Base-by-base conservation (phyloP, 2,329 filamentous ascomycete genomes). In the Neofusicoccum kwambonambiense region DNA sequence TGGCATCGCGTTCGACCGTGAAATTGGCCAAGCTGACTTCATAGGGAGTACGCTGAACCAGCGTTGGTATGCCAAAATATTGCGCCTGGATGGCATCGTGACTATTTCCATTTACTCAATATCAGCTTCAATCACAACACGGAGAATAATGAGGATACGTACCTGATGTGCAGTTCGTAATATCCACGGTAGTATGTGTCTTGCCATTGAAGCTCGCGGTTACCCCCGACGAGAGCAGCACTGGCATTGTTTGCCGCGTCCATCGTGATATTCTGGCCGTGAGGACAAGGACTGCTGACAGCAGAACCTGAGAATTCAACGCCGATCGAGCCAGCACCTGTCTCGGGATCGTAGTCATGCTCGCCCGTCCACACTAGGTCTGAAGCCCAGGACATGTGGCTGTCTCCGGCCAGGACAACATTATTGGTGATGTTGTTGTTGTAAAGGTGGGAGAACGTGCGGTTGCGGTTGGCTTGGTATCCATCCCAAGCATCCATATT, bases 131-230 rank as follows among this genome's bases (percentile, higher is more conserved):
- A n/a, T 2, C 6, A 22, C 84, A 80, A 0, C 2, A 5, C 19
- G 31, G 27, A 31, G 27, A 44, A 17, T 4, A 35, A 31, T 3
- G n/a, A 8, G 5, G 3, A 37, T 37, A 7, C 56, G 47, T 60
- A 52, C 44, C 54, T 44, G 17, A 65, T 37, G 54, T 84, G 82
- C 45, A 92, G 78, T 71, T 89, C 84, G 69, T 87, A 91, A 77
- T 92, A 92, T 1, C 90, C 90, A 17, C 89, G 83, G 75, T 91
- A 92, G 74, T 90, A 92, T 7, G 87, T 75, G 65, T 92, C 89
- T 69, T 89, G 86, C 90, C 89, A 92, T 71, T 90, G 87, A 52
- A 92, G 79, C 74, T 90, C 87, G 0, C 80, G 77, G 74, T 90
- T 92, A 22, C 81, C 76, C 49, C 72, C 72, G 34, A 76, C 66